Evolutionary conservation across 192 early-diverging fungal genomes (phyloP), one percentile per base, ranked within the genome.

Genomic region (Backusella liffmaniae): DNA sequence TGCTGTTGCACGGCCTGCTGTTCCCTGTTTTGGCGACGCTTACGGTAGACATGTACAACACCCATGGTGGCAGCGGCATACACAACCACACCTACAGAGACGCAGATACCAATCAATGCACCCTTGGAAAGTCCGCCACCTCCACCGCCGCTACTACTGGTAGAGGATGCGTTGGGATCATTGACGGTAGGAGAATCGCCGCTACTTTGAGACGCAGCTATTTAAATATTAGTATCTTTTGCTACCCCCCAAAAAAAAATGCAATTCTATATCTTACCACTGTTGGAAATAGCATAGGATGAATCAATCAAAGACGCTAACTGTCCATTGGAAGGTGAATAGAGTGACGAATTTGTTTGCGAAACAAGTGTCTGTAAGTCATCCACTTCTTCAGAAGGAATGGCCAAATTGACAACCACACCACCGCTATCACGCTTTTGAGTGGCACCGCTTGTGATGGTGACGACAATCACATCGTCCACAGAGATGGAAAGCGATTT

Each of bases 21-120:
- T 21, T 65, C 5, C 2, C 49, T 44, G 21, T 34, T 21, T 10
- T 39, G 34, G n/a, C 79, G 76, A 12, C 65, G 75, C 35, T 72
- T 59, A 34, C 75, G 71, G 67, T 79, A 82, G 0, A 66, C 65
- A 30, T 74, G 67, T 1, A 84, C 73, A 12, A 82, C 72, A 1
- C 73, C 67, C n/a, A 74, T 72, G 1, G 83, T 82, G 12, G 81
- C 62, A 2, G 80, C 79, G 18, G 83, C 83, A 62, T 84, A 84
- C 4, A 84, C 30, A 21, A 79, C n/a, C 1, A 77, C 74, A 29
- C 77, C 82, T 0, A 74, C 75, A 69, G 70, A 78, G 9, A 84
- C 80, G 29, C 77, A 77, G 9, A 84, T 70, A 26, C 80, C 83
- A 30, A 84, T 79, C 9, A 84, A 68, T 5, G 70, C 35, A 21